Evolutionary conservation across 164 flowering plant genomes (phyloP).

Genomic region (Pachysandra terminalis): DNA sequence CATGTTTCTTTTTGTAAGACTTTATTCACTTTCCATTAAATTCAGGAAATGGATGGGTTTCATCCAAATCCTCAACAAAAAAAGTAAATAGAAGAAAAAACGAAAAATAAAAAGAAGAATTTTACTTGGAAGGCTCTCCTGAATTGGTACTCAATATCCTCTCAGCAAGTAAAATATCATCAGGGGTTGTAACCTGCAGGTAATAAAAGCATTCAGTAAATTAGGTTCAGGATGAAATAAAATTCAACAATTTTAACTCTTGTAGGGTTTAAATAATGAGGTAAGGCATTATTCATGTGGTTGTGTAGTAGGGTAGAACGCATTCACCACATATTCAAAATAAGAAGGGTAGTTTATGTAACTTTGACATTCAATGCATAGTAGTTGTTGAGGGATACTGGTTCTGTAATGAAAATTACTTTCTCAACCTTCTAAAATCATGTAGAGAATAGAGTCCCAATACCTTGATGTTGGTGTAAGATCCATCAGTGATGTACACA

Average conservation of each 20-base stretch:
- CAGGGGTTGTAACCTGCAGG: conserved; percentile 85
- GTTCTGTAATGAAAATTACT: not conserved
- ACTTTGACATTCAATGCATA: not conserved
- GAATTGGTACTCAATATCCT: conserved; percentile 44
- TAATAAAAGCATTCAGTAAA: not conserved
- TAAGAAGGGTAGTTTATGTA: too few relatives aligned
- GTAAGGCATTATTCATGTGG: not conserved
- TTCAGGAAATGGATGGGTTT: too few relatives aligned
- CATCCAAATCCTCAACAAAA: too few relatives aligned
- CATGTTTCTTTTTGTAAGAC: too few relatives aligned
- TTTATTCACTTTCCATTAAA: too few relatives aligned
- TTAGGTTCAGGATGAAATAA: not conserved
- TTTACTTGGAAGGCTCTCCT: conserved; percentile 1
- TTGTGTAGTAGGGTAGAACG: too few relatives aligned
- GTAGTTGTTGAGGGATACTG: not conserved
- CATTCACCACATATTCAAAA: too few relatives aligned
- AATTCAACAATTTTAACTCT: not conserved
- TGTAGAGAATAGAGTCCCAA: not conserved
- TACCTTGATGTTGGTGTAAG: conserved; percentile 91
- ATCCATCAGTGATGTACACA: conserved; percentile 80
- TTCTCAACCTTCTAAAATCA: not conserved
- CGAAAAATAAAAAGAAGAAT: not conserved
- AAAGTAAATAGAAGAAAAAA: too few relatives aligned
- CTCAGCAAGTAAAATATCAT: conserved; percentile 82
- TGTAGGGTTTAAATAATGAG: too few relatives aligned